phyloP scores from a whole-genome alignment of 192 early-diverging fungal genomes.

The Linderina pennispora region DNA sequence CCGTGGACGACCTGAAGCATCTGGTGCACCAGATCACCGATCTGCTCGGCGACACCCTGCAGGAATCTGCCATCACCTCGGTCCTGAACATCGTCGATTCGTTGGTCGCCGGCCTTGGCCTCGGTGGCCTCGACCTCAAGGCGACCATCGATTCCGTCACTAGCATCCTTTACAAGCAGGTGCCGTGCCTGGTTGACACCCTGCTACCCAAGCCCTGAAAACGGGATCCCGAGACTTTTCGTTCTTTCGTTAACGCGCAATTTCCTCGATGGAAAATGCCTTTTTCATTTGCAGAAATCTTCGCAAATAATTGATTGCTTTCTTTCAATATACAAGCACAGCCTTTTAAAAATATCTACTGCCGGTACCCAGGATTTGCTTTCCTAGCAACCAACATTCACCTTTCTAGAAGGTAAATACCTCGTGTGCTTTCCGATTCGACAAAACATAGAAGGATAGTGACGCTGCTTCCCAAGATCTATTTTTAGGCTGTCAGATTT shows the following conservation, averaged over 20 bases:
- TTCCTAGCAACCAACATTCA: too few relatives aligned
- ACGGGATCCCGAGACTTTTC: neutral
- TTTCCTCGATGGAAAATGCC: neutral
- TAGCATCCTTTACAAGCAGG: slow-evolving; percentile 45
- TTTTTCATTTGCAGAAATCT: neutral
- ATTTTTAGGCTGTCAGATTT: too few relatives aligned
- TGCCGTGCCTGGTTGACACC: slow-evolving; percentile 43
- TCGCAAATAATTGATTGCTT: neutral
- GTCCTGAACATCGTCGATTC: slow-evolving; percentile 40
- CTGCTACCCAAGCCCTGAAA: slow-evolving; percentile 40
- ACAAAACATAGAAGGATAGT: neutral
- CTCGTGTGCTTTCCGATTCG: neutral
- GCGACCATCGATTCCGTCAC: slow-evolving; percentile 34
- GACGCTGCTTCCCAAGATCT: too few relatives aligned
- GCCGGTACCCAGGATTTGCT: too few relatives aligned
- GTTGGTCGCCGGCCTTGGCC: slow-evolving; percentile 33
- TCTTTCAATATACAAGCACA: neutral
- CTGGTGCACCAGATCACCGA: slow-evolving; percentile 43
- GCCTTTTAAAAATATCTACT: neutral
- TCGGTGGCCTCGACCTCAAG: slow-evolving; percentile 45
- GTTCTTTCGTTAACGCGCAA: neutral
- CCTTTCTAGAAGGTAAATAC: too few relatives aligned
- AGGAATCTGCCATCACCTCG: slow-evolving; percentile 28
- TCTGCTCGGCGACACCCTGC: slow-evolving; percentile 37
- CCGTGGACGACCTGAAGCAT: slow-evolving; percentile 44